These are phyloP conservation scores for Peterozyma toletana DNA, from an alignment of 805 yeast genomes.

Conservation along the genomic window DNA sequence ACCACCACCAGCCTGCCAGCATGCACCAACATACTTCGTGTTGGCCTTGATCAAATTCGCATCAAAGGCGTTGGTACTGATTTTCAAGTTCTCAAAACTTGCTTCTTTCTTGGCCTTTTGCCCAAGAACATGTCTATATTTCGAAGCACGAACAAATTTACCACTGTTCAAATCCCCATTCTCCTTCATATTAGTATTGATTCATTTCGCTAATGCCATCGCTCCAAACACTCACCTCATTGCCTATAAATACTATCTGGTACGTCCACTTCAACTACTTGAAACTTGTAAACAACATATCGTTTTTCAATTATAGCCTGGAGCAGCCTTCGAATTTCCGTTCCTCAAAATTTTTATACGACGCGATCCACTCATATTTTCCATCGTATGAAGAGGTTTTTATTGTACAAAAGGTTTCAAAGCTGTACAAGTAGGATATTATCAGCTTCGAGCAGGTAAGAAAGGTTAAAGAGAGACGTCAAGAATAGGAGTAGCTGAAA, in stretches of 20 bases:
- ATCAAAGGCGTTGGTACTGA: constrained; percentile 94
- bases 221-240: constrained; percentile 15
- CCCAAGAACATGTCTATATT: constrained; percentile 94
- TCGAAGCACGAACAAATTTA: constrained; percentile 92
- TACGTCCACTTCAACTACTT: too few relatives aligned
- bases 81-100: constrained; percentile 67
- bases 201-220: too few relatives aligned
- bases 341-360: not conserved
- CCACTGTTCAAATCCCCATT: constrained; percentile 40
- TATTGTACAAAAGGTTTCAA: too few relatives aligned
- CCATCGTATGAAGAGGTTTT: not conserved
- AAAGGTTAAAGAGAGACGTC: too few relatives aligned
- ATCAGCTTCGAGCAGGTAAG: too few relatives aligned
- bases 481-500: too few relatives aligned
- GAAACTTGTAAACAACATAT: too few relatives aligned
- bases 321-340: too few relatives aligned
- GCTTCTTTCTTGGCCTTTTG: constrained; percentile 71
- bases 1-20: constrained; percentile 95
- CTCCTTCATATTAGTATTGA: not conserved
- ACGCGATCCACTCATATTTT: constrained; percentile 6
- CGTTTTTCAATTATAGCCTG: too few relatives aligned
- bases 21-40: constrained; percentile 78
- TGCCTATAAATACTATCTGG: not conserved
- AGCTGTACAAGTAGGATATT: too few relatives aligned
- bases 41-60: constrained; percentile 83